Percentiles rank a stretch among this genome's conserved stretches.
These are phyloP conservation scores for Solanum neorickii DNA, from an alignment of 257 asterid genomes.

Conservation along the genomic window DNA sequence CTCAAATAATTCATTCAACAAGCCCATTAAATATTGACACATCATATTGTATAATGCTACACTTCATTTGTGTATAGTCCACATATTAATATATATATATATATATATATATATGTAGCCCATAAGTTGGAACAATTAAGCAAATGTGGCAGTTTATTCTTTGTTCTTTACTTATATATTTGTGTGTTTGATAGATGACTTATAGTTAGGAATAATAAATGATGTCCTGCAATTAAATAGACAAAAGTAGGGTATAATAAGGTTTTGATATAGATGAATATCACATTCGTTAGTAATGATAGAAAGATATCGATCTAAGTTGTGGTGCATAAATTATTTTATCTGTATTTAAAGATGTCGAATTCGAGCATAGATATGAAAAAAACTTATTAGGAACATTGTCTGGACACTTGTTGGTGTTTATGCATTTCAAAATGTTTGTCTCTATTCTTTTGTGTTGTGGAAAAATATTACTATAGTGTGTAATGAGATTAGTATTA, in stretches of 20 bases:
- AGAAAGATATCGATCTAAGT: not conserved
- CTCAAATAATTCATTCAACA: not conserved
- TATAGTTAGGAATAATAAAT: not conserved
- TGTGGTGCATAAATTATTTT: accelerated
- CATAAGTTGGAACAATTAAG: not conserved
- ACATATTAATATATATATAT: not conserved
- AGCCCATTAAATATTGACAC: not conserved
- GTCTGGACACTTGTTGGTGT: not conserved
- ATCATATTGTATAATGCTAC: not conserved
- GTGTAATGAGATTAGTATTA: not conserved
- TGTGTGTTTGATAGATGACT: not conserved
- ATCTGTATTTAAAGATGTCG: no score
- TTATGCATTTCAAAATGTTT: no score
- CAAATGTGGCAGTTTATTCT: not conserved
- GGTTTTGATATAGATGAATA: not conserved
- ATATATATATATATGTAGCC: not conserved
- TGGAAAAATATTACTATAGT: not conserved
- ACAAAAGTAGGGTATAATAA: not conserved
- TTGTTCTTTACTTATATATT: no score
- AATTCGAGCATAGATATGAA: no score
- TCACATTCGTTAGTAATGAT: not conserved
- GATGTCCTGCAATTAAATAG: not conserved
- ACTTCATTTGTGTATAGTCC: not conserved
- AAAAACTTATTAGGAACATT: accelerated
- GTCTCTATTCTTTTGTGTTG: not conserved